A percentile compares a stretch with the other conserved stretches of the same genome.
Conservation (phyloP, 352 stramenopile genomes). For the Hyaloperonospora arabidopsidis region DNA sequence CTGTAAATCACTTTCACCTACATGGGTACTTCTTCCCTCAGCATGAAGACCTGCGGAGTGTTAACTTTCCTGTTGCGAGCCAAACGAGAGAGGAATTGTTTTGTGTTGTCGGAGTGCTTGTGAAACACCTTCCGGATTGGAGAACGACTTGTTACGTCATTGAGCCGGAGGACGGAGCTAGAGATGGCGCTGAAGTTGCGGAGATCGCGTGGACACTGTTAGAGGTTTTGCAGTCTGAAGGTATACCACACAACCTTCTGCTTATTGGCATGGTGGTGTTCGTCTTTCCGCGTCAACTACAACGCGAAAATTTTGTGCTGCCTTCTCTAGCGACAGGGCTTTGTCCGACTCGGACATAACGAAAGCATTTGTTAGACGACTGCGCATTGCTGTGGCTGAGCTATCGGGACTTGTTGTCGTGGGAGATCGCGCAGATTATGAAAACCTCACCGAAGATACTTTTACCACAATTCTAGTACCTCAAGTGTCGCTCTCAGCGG, state of each 20-base stretch:
- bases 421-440: constrained; percentile 25
- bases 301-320: constrained; percentile 42
- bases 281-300: constrained; percentile 50
- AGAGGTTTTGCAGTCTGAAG: constrained; percentile 26
- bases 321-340: constrained; percentile 3
- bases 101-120: constrained; percentile 1
- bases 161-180: constrained; percentile 5
- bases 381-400: constrained; percentile 59
- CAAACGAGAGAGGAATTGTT: constrained; percentile 37
- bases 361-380: constrained; percentile 3
- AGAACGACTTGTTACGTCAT: constrained; percentile 40
- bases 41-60: not conserved
- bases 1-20: constrained; percentile 70
- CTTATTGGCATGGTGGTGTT: constrained; percentile 28
- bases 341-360: not conserved
- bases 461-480: constrained; percentile 34
- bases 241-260: constrained; percentile 54
- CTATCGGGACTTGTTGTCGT: constrained; percentile 48
- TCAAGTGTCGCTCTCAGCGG: constrained; percentile 45
- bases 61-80: constrained; percentile 33
- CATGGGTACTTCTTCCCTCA: constrained; percentile 51
- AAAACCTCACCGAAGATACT: constrained; percentile 30
- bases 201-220: constrained; percentile 37
- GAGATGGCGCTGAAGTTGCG: constrained; percentile 8
- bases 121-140: constrained; percentile 35